Evolutionary conservation across 202 grass and related monocot species (phyloP).

Genomic region (Digitaria exilis): DNA sequence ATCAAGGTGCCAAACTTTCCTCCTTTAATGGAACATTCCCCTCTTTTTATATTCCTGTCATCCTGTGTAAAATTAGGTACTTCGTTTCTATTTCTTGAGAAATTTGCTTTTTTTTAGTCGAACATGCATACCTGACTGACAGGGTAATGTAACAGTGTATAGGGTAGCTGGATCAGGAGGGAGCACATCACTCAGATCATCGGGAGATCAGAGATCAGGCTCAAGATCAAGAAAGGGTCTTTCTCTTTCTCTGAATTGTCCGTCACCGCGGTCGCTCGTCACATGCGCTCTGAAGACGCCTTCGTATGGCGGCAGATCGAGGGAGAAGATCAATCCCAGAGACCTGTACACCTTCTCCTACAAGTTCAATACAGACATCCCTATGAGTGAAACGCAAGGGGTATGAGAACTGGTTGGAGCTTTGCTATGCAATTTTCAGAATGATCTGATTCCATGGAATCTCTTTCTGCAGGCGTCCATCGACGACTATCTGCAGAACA

Average conservation of each 20-base stretch:
- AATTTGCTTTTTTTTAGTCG: neutral
- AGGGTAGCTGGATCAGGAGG: constrained; percentile 11
- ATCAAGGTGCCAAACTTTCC: constrained; percentile 13
- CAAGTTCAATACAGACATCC: constrained; percentile 65
- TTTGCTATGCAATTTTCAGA: neutral
- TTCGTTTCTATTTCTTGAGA: neutral
- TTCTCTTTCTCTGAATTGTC: neutral
- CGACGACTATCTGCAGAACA: constrained; percentile 83
- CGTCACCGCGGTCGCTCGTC: neutral
- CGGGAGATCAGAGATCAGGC: neutral
- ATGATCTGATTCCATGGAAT: constrained; percentile 23
- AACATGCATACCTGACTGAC: neutral
- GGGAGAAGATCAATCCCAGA: constrained; percentile 46
- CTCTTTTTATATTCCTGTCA: neutral
- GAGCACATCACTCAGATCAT: constrained; percentile 5
- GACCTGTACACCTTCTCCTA: constrained; percentile 79
- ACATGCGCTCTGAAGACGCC: constrained; percentile 41
- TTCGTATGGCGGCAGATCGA: constrained; percentile 34
- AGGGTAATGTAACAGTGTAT: neutral
- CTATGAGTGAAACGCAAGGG: constrained; percentile 71
- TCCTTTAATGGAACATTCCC: neutral
- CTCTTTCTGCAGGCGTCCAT: constrained; percentile 64
- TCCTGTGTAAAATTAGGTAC: neutral
- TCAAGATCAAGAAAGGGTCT: constrained; percentile 28
- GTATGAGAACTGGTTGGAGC: constrained; percentile 34